Evolutionary conservation across 179 eudicot species (phyloP).

Genomic region (Camellia oleifera): DNA sequence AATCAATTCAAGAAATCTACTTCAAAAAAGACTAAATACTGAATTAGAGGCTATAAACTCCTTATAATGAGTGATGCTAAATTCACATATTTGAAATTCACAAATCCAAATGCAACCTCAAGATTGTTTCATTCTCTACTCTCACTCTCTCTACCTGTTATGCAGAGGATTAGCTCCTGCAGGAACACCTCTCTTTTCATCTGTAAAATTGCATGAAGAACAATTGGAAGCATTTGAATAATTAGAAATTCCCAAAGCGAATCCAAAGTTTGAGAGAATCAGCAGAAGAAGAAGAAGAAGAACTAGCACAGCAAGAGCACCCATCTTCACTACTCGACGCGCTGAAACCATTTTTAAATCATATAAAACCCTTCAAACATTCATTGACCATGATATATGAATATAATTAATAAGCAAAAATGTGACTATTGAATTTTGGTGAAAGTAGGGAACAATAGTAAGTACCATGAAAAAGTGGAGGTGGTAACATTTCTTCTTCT

Average conservation of each 20-base stretch:
- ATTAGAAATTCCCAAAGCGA: background rate
- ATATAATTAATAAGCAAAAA: background rate
- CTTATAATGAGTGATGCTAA: too few relatives aligned
- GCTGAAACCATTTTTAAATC: background rate
- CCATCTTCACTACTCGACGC: background rate
- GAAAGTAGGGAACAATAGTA: background rate
- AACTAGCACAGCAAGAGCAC: background rate
- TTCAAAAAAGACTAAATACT: too few relatives aligned
- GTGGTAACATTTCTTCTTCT: background rate
- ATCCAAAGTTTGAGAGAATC: background rate
- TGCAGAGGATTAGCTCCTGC: constrained; percentile 19
- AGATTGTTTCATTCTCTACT: too few relatives aligned
- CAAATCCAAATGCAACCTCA: too few relatives aligned
- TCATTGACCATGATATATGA: background rate
- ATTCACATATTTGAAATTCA: too few relatives aligned
- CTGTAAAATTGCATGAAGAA: constrained; percentile 2
- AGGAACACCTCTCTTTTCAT: constrained; percentile 15
- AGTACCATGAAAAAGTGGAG: background rate
- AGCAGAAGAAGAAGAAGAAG: background rate
- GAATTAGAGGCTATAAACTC: too few relatives aligned
- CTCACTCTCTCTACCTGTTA: constrained; percentile 4
- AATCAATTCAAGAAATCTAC: too few relatives aligned
- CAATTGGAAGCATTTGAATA: background rate
- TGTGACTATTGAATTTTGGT: background rate
- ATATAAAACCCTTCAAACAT: background rate